Conservation (phyloP, 1,284 basidiomycete genomes). For the Tremellales sp. region DNA sequence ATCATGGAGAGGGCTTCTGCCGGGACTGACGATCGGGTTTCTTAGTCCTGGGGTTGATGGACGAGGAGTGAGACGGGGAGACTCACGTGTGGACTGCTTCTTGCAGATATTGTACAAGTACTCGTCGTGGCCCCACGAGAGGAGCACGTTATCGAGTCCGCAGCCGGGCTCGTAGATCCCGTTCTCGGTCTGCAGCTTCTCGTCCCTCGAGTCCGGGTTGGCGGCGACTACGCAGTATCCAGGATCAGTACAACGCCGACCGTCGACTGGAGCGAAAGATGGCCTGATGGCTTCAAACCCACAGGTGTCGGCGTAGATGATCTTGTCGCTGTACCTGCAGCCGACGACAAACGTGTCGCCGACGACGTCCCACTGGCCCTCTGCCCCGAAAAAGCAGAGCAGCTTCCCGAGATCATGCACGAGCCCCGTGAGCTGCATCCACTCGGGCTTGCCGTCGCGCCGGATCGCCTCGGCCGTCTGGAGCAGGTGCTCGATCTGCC, state of each 20-base stretch:
- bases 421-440: constrained; percentile 75
- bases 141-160: constrained; percentile 84
- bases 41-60: not conserved
- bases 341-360: constrained; percentile 86
- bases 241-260: no score
- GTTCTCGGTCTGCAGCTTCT: constrained; percentile 69
- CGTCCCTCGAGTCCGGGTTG: constrained; percentile 71
- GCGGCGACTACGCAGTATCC: no score
- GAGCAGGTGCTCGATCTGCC: constrained; percentile 84
- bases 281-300: no score
- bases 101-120: constrained; percentile 41
- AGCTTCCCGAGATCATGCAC: constrained; percentile 86
- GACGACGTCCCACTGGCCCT: constrained; percentile 88
- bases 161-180: constrained; percentile 81
- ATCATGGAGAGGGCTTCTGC: constrained; percentile 84
- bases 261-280: no score
- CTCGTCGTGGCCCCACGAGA: constrained; percentile 88
- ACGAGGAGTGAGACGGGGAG: constrained; percentile 1
- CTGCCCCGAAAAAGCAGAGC: constrained; percentile 66
- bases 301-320: constrained; percentile 81
- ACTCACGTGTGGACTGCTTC: constrained; percentile 1
- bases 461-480: constrained; percentile 91
- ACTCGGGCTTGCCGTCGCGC: constrained; percentile 72
- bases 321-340: constrained; percentile 76
- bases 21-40: constrained; percentile 55